phyloP scores from a whole-genome alignment of 2,329 filamentous ascomycete species.

The Xylariaceae sp. region DNA sequence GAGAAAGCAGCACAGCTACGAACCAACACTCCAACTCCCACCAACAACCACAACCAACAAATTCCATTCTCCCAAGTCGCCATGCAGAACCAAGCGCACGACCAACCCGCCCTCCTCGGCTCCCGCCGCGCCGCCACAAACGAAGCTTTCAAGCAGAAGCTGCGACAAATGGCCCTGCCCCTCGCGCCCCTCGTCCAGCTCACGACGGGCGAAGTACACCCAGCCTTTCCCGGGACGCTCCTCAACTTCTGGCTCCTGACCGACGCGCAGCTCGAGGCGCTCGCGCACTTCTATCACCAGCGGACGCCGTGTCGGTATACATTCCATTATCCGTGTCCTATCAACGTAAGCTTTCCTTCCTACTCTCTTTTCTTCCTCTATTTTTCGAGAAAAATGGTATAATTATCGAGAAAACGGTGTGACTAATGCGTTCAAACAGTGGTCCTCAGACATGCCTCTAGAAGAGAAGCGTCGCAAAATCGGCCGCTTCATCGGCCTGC shows the following conservation, averaged over 20 bases:
- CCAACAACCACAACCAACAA: not conserved
- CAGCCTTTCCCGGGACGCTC: conserved; percentile 59
- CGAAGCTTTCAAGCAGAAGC: conserved; percentile 54
- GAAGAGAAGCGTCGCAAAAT: conserved; percentile 68
- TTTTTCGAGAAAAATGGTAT: not conserved
- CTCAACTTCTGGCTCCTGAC: conserved; percentile 71
- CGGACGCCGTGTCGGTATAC: conserved; percentile 51
- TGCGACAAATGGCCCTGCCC: conserved; percentile 59
- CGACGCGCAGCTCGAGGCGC: conserved; percentile 61
- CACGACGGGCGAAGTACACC: conserved; percentile 56
- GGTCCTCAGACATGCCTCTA: conserved; percentile 48
- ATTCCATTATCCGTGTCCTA: conserved; percentile 60
- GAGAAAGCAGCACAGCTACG: not conserved
- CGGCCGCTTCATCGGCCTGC: conserved; percentile 67
- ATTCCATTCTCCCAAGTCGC: not conserved
- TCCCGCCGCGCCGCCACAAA: conserved; percentile 39
- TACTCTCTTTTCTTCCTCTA: not conserved
- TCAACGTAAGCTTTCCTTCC: conserved; percentile 35
- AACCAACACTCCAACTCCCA: too few relatives aligned
- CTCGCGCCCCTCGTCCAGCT: conserved; percentile 64
- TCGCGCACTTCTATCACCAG: conserved; percentile 72
- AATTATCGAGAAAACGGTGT: too few relatives aligned
- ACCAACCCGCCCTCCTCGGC: conserved; percentile 27
- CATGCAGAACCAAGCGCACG: conserved; percentile 26
- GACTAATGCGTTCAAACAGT: conserved; percentile 32